Evolutionary conservation across 805 yeast species (phyloP).

Genomic region (Wickerhamomyces chaumierensis): DNA sequence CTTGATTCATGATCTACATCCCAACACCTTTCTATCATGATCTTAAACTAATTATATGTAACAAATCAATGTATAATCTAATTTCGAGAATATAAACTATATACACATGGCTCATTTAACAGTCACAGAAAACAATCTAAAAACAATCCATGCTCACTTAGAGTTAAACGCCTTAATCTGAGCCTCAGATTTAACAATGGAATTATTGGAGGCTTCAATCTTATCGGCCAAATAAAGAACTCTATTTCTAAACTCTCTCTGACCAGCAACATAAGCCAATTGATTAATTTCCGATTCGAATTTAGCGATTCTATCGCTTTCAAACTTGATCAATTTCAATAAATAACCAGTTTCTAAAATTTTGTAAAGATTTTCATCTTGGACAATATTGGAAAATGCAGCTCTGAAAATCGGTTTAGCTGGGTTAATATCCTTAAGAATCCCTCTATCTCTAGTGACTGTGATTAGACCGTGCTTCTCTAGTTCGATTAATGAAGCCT

Average conservation of each 20-base stretch:
- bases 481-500: conserved; percentile 49
- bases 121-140: too few species aligned
- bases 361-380: conserved; percentile 43
- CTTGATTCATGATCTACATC: too few species aligned
- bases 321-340: conserved; percentile 41
- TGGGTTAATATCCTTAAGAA: conserved; percentile 51
- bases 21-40: too few species aligned
- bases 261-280: conserved; percentile 38
- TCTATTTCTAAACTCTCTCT: conserved; percentile 48
- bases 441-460: conserved; percentile 67
- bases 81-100: too few species aligned
- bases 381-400: conserved; percentile 59
- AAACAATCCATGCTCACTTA: background rate
- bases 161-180: conserved; percentile 26
- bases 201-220: conserved; percentile 47
- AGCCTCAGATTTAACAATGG: conserved; percentile 36
- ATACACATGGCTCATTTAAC: too few species aligned
- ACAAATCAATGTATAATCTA: too few species aligned
- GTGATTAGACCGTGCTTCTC: conserved; percentile 73
- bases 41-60: too few species aligned
- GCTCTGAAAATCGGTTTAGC: conserved; percentile 79
- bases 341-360: conserved; percentile 57
- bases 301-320: conserved; percentile 47
- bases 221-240: conserved; percentile 57
- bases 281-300: conserved; percentile 64